Base-by-base conservation (phyloP, 2,329 filamentous ascomycete genomes). In the Diaporthe destruens region DNA sequence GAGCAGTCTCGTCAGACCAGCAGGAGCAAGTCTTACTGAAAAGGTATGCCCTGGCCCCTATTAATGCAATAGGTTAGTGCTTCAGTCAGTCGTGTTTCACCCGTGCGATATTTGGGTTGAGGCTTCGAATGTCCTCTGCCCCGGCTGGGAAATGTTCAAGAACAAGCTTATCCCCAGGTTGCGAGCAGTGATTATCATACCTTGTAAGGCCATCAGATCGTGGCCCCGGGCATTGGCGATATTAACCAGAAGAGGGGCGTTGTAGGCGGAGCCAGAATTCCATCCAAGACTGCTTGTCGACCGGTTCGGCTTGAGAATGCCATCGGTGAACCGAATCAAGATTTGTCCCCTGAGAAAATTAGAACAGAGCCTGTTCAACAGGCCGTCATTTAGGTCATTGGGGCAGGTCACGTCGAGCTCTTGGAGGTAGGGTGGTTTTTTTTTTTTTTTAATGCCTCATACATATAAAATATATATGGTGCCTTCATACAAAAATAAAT, bases 1-100 rank as follows among this genome's bases (percentile, higher is more conserved):
- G 47, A 18, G 9, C 57, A 61, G 25, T 61, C 57, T 32, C 47
- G n/a, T 61, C 57, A n/a, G 57, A 39, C 39, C 57, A 61, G 39
- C 57, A 61, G 57, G 47, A 39, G 57, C 47, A 47, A 12, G 47
- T 61, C 23, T 61, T 39, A 32, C 57, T 47, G 18, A 61, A 61
- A 25, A 61, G 47, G 8, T 61, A 61, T 11, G n/a, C 57, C 25
- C 57, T 61, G 3, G 57, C 57, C n/a, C 57, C 23, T n/a, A 39
- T 39, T 29, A 29, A 29, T 61, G 16, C 5, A 5, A 61, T 44
- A 3, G 56, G 57, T 4, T 47, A 39, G 9, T 25, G 57, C 18
- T 32, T 39, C 4, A 61, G 47, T 25, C 47, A 61, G 12, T 61
- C 25, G 9, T 61, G 29, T 16, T 47, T 61, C 8, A 61, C 36